Evolutionary conservation across 257 asterid genomes (phyloP).

Genomic region (Thymus mandschuricus): DNA sequence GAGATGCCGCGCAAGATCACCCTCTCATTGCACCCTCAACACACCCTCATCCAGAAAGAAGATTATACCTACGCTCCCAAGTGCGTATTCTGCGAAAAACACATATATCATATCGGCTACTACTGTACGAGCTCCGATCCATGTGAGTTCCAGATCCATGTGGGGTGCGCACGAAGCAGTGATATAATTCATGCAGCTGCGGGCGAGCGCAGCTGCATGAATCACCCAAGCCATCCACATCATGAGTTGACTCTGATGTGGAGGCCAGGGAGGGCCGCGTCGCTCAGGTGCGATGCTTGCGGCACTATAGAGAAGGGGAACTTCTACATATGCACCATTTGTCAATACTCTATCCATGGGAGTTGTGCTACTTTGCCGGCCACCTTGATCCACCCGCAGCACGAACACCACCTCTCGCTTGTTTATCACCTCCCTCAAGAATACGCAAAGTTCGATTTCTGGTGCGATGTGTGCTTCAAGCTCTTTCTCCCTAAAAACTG

Average conservation of each 20-base stretch:
- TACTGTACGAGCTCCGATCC: neutral
- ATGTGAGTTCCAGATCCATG: neutral
- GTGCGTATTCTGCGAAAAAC: neutral
- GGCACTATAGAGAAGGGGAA: neutral
- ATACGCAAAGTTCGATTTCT: too few species aligned
- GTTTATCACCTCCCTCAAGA: too few species aligned
- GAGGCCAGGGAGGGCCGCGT: neutral
- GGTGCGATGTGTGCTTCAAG: too few species aligned
- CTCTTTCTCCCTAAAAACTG: too few species aligned
- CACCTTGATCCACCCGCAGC: too few species aligned
- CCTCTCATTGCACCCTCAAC: slow-evolving; percentile 12
- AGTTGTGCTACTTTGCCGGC: neutral
- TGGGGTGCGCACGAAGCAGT: neutral
- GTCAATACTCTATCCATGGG: too few species aligned
- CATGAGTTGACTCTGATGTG: neutral
- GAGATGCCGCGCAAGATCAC: slow-evolving; percentile 21
- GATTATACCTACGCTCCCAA: neutral
- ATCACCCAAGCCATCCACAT: neutral
- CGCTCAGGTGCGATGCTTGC: neutral
- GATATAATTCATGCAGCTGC: neutral
- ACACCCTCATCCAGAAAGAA: slow-evolving; percentile 6
- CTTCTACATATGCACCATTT: neutral
- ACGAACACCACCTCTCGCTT: too few species aligned
- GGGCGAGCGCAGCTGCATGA: neutral
- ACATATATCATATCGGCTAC: neutral